Evolutionary conservation across 495 filamentous ascomycete genomes (phyloP).

Genomic region (Penicillium maclennaniae): DNA sequence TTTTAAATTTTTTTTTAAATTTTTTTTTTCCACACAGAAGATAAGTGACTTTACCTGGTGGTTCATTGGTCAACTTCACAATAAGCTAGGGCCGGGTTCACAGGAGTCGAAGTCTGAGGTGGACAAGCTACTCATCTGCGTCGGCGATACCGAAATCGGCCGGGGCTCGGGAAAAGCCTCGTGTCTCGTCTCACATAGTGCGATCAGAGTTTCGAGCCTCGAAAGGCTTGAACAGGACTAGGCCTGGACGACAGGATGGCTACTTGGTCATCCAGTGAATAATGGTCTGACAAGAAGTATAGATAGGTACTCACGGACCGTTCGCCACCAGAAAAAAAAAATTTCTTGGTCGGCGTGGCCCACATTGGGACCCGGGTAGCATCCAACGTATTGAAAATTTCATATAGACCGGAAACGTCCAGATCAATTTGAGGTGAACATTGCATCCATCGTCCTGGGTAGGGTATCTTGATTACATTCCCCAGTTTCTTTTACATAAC

Average conservation of each 20-base stretch:
- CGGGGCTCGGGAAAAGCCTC: neutral
- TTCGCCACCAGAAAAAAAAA: neutral
- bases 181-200: neutral
- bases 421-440: neutral
- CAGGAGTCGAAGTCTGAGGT: neutral
- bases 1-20: too few relatives aligned
- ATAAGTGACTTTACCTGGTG: neutral
- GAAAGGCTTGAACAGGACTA: neutral
- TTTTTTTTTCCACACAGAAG: neutral
- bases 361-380: neutral
- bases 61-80: neutral
- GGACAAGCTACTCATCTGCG: neutral
- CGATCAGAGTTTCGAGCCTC: neutral
- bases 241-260: neutral
- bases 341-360: neutral
- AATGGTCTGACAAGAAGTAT: neutral
- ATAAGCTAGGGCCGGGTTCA: neutral
- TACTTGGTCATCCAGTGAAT: neutral
- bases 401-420: neutral
- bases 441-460: neutral
- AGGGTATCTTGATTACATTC: neutral
- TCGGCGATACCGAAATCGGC: neutral
- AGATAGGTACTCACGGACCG: neutral
- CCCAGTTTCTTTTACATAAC: slow-evolving; percentile 27
- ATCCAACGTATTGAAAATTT: neutral